A percentile compares a stretch with the other conserved stretches of the same genome.
Conservation (phyloP, 139 green algal species). For the Chlamydomonas sp. region DNA sequence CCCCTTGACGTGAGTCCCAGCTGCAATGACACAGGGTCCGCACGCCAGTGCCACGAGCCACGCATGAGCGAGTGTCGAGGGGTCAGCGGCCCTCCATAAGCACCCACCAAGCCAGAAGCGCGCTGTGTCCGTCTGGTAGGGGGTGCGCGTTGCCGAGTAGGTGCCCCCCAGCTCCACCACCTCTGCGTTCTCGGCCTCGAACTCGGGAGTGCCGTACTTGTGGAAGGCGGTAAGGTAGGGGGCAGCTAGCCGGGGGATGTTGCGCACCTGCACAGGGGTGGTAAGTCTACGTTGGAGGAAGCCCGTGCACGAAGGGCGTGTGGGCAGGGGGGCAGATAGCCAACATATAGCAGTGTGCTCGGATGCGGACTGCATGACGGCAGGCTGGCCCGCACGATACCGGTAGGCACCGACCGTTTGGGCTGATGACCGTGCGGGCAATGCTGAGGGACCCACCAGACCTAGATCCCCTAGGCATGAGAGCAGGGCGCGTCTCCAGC, state of each 20-base stretch:
- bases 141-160: background rate
- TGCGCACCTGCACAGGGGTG: background rate
- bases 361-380: no score
- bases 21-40: background rate
- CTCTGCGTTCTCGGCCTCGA: constrained; percentile 1
- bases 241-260: background rate
- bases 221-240: background rate
- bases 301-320: no score
- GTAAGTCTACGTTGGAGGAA: background rate
- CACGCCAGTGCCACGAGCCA: background rate
- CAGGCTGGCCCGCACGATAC: no score
- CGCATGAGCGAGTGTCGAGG: background rate
- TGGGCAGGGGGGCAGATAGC: background rate
- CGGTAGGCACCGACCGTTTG: no score
- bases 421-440: no score
- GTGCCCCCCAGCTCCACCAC: background rate
- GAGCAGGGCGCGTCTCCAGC: no score
- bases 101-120: constrained; percentile 6
- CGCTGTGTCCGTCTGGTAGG: constrained; percentile 6
- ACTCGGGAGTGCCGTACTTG: constrained; percentile 2
- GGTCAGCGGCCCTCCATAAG: background rate
- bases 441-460: no score
- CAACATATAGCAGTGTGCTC: background rate
- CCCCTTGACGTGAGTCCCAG: no score
- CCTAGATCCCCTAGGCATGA: no score